These are phyloP conservation scores for Agrocybe praecox DNA, from an alignment of 768 basidiomycete species.

Conservation along the genomic window DNA sequence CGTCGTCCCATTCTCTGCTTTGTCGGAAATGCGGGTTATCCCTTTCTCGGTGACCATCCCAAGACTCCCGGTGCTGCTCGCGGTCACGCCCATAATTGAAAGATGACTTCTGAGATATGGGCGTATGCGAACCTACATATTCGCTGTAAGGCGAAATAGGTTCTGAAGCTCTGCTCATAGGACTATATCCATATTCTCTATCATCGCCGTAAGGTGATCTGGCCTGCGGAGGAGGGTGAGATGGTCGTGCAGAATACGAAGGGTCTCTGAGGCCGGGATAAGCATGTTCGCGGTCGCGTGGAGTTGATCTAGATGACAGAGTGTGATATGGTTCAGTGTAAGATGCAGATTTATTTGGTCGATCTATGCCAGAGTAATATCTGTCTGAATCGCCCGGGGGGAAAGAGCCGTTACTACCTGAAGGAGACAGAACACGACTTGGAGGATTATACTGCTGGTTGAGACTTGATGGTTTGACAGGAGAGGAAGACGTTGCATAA, in stretches of 20 bases:
- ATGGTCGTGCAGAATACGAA: neutral
- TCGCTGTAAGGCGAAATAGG: constrained; percentile 4
- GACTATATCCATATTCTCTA: neutral
- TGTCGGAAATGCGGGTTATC: neutral
- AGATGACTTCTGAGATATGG: constrained; percentile 17
- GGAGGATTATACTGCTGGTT: neutral
- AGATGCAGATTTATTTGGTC: neutral
- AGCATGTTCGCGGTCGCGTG: neutral
- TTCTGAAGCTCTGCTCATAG: constrained; percentile 4
- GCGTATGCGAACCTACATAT: neutral
- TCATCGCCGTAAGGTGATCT: neutral
- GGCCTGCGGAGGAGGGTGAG: neutral
- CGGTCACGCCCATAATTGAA: constrained; percentile 16
- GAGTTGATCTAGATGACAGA: neutral
- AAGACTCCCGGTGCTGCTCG: constrained; percentile 8
- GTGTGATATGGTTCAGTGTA: neutral
- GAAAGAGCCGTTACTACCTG: neutral
- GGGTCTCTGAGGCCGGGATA: neutral
- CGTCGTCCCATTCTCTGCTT: constrained; percentile 7
- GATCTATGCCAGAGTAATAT: neutral
- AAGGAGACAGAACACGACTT: constrained; percentile 16
- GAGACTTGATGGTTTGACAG: constrained; percentile 9
- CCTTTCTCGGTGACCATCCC: constrained; percentile 7
- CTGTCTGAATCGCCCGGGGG: neutral
- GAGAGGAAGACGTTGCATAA: constrained; percentile 19